Base-by-base conservation (phyloP, 441 rosid genomes). In the Adansonia rubrostipa region DNA sequence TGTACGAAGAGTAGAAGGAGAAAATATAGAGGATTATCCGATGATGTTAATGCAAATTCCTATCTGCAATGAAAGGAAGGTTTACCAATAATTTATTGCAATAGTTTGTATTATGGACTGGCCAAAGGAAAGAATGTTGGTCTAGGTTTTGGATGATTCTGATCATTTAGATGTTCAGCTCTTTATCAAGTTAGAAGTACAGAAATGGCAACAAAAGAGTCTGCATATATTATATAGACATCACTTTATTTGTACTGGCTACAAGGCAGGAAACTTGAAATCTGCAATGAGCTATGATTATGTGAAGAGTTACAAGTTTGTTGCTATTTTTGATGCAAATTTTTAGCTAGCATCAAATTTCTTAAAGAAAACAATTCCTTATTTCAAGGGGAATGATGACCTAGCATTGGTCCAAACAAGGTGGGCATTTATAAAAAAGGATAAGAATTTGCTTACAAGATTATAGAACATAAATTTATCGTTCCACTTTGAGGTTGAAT, bases 31-130 rank as follows among this genome's bases (percentile, higher is more conserved):
- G 42, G 93, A 85, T 77, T 93, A 87, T 80, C 98, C 98, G 0
- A 95, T 95, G 98, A 96, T 95, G 20, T 83, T 95, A 79, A 86
- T 95, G 60, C 98, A 95, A 87, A 95, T 95, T 75, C 98, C 98
- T 9, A 94, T 93, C 95, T 93, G 98, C 88, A 93, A 93, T 79
- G 96, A 92, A 89, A 89, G 81, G 91, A 98, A 95, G 98, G 98
- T 93, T 77, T 95, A 93, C 61, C 94, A 90, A 44, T 97, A 93
- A 85, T 95, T 98, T 58, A 90, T 95, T 70, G 93, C 90, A 40
- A 93, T 96, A 14, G 92, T 91, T 66, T 95, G 99, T 82, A 56
- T 91, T 9, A 87, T 87, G 53, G 99, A 95, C 80, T 95, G 99
- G 99, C 99, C 99, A 22, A 93, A 71, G 88, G 96, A 92, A 51